Percentiles rank a stretch among this genome's conserved stretches.
These are phyloP conservation scores for Brassica napus DNA, from an alignment of 345 rosid species.

Conservation along the genomic window DNA sequence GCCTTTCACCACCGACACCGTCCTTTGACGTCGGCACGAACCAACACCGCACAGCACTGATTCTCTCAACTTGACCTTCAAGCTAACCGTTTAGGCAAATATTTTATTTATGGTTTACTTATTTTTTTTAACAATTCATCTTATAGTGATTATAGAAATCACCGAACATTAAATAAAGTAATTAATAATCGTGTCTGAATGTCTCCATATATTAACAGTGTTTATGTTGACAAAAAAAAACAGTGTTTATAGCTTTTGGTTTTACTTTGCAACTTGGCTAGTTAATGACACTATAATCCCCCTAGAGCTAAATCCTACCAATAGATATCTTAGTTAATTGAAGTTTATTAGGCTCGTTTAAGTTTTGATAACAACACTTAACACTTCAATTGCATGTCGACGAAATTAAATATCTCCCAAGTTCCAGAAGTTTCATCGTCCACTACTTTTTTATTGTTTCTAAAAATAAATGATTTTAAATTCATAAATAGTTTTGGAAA, in stretches of 20 bases:
- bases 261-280: slow-evolving; percentile 18
- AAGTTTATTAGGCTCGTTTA: neutral
- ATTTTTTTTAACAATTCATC: slow-evolving; percentile 5
- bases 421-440: slow-evolving; percentile 10
- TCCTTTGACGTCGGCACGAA: slow-evolving; percentile 29
- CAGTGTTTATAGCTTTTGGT: slow-evolving; percentile 13
- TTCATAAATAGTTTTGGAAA: neutral
- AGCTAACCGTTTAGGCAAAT: slow-evolving; percentile 28
- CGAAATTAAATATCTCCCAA: neutral
- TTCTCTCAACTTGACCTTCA: slow-evolving; percentile 32
- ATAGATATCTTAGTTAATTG: neutral
- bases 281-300: neutral
- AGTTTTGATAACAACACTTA: neutral
- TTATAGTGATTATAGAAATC: slow-evolving; percentile 6
- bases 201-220: slow-evolving; percentile 21
- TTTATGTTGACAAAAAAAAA: neutral
- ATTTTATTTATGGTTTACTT: neutral
- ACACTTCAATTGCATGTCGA: neutral
- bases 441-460: neutral
- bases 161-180: slow-evolving; percentile 25
- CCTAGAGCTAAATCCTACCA: neutral
- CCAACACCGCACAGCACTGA: slow-evolving; percentile 19
- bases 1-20: slow-evolving; percentile 39
- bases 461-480: neutral
- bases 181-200: slow-evolving; percentile 17